These are phyloP conservation scores for Thermothelomyces thermophilus DNA, from an alignment of 2,329 filamentous ascomycete genomes.

Conservation along the genomic window DNA sequence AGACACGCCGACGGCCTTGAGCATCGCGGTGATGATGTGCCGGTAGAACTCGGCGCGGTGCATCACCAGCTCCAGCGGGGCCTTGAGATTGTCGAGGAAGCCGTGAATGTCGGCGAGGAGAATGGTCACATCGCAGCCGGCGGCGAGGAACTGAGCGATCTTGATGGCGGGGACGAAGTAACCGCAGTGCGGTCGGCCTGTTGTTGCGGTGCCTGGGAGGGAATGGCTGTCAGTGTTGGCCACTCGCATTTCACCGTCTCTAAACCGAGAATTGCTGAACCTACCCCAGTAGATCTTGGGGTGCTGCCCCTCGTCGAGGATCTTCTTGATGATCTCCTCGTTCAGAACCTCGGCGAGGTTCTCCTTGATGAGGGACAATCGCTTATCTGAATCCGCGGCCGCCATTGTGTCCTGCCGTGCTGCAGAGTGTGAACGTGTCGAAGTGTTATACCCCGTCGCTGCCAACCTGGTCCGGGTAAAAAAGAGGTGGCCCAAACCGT, in stretches of 20 bases:
- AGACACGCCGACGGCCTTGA: slow-evolving; percentile 71
- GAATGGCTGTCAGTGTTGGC: neutral
- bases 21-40: slow-evolving; percentile 64
- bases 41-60: slow-evolving; percentile 80
- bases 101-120: slow-evolving; percentile 69
- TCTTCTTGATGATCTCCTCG: slow-evolving; percentile 71
- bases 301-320: slow-evolving; percentile 62
- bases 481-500: slow-evolving; percentile 7
- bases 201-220: slow-evolving; percentile 66
- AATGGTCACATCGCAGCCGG: slow-evolving; percentile 75
- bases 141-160: slow-evolving; percentile 78
- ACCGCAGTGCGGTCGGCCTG: slow-evolving; percentile 80
- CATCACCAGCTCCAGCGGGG: slow-evolving; percentile 80
- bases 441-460: neutral
- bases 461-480: neutral
- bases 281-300: slow-evolving; percentile 79
- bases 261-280: slow-evolving; percentile 15
- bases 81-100: slow-evolving; percentile 78
- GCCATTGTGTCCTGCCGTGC: slow-evolving; percentile 15
- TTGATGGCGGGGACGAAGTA: slow-evolving; percentile 88
- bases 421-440: neutral
- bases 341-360: slow-evolving; percentile 80
- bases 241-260: neutral
- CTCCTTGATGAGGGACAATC: slow-evolving; percentile 64
- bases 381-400: slow-evolving; percentile 30